phyloP scores from a whole-genome alignment of 2,329 filamentous ascomycete genomes.

The Botrytis sinoallii region DNA sequence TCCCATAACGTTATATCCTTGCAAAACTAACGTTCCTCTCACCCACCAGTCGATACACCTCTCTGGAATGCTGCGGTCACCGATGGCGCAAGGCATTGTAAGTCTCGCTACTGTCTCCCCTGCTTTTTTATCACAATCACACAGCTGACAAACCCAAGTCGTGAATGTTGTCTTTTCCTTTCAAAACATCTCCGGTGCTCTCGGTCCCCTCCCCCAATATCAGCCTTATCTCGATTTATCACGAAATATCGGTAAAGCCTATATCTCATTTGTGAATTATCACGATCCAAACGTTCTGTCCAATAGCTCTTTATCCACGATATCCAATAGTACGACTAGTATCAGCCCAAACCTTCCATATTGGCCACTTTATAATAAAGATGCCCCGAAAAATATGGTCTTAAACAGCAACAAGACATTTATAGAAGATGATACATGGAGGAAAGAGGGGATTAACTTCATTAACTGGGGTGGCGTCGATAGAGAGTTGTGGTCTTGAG shows the following conservation, averaged over 20 bases:
- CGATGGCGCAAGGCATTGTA: conserved; percentile 45
- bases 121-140: background rate
- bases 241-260: conserved; percentile 30
- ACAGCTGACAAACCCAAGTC: conserved; percentile 25
- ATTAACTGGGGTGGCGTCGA: conserved; percentile 41
- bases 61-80: conserved; percentile 42
- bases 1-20: background rate
- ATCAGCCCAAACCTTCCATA: conserved; percentile 35
- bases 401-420: conserved; percentile 44
- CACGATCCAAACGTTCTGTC: conserved; percentile 42
- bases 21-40: background rate
- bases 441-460: conserved; percentile 46
- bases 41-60: conserved; percentile 41
- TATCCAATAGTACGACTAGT: conserved; percentile 21
- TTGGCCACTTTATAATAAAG: conserved; percentile 43
- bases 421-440: conserved; percentile 48
- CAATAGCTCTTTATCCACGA: background rate
- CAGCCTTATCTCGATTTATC: conserved; percentile 39
- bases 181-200: conserved; percentile 47
- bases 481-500: conserved; percentile 39
- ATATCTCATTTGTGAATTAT: conserved; percentile 42
- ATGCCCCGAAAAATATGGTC: conserved; percentile 44
- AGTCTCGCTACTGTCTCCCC: background rate
- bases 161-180: conserved; percentile 51
- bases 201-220: conserved; percentile 46